Evolutionary conservation across 495 filamentous ascomycete genomes (phyloP), one percentile per base, ranked within the genome.

Genomic region (Staphylotrichum tortipilum): DNA sequence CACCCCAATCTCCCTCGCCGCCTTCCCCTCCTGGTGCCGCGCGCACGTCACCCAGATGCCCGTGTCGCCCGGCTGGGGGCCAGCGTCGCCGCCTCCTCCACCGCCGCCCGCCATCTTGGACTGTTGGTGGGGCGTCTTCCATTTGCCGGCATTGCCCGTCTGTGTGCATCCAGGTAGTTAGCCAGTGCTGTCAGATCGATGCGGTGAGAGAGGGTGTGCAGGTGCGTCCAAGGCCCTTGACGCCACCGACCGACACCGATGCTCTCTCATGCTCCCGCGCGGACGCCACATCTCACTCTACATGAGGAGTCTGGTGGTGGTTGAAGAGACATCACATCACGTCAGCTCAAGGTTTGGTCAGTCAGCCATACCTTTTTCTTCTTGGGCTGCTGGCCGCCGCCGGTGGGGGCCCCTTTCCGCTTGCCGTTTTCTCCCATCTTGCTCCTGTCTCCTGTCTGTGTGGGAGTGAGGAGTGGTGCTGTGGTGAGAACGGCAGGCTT

Each of bases 1-100:
- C 61, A 82, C 74, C 22, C 74, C 68, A 36, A 88, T 65, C 61
- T 98, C 92, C 30, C 70, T 73, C 2, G 85, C 76, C 17, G 87
- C 88, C 69, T 83, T 89, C 18, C 68, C 70, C 69, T 98, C 91
- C 66, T 78, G 84, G 44, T 80, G 80, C 65, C 82, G 81, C 28
- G 89, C 83, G 61, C 89, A 96, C 2, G 94, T 95, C 22, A 84
- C 79, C 78, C 91, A 96, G 24, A 97, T 85, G 10, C 92, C 92
- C 37, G 75, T 72, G 63, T 92, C 88, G 14, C 92, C 92, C 21
- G 80, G 71, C 54, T 87, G 81, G 49, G 89, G 78, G 23, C 56
- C 44, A 37, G 62, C 63, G 35, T 64, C 55, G 63, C n/a, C 19
- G 56, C 35, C 8, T 55, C 55, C 23, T 5, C 6, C 19, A 57